Base-by-base conservation (phyloP, 495 filamentous ascomycete species). In the Cairneyella variabilis region DNA sequence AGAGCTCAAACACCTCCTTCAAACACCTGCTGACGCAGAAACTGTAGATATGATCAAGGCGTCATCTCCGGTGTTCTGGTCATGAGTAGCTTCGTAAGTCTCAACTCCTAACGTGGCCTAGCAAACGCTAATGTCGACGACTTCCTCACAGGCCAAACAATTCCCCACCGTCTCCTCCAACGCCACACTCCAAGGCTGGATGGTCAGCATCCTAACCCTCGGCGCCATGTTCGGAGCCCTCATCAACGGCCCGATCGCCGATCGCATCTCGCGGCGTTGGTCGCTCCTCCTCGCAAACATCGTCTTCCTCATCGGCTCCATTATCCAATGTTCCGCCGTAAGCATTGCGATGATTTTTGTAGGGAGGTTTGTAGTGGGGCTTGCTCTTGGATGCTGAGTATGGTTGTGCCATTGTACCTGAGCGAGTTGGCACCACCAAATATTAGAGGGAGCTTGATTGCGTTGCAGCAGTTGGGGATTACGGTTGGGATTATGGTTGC, bases 1-100 rank as follows among this genome's bases (percentile, higher is more conserved):
- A n/a, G n/a, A n/a, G n/a, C n/a, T n/a, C n/a, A n/a, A n/a, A n/a
- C n/a, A n/a, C n/a, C n/a, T n/a, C n/a, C n/a, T n/a, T n/a, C n/a
- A n/a, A n/a, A n/a, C n/a, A n/a, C n/a, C n/a, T n/a, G n/a, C n/a
- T n/a, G n/a, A n/a, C n/a, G n/a, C n/a, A n/a, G n/a, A n/a, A n/a
- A n/a, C n/a, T n/a, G n/a, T n/a, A n/a, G n/a, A n/a, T 75, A 78
- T 64, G 75, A 79, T 51, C 77, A 82, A 58, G 80, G 80, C 54
- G 78, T 84, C 23, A 76, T 84, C 64, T 66, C 67, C 23, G 71
- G 73, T 52, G 68, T 75, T 7, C 54, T 64, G 43, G 72, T 71
- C 8, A 77, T 76, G 72, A 62, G 71, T 40, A 68, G 68, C 17
- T 71, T 71, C 48, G 61, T n/a, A n/a, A n/a, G n/a, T n/a, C n/a